Evolutionary conservation across 208 protist species (phyloP), one percentile per base, ranked within the genome.

Genomic region (Acanthamoeba divionensis): DNA sequence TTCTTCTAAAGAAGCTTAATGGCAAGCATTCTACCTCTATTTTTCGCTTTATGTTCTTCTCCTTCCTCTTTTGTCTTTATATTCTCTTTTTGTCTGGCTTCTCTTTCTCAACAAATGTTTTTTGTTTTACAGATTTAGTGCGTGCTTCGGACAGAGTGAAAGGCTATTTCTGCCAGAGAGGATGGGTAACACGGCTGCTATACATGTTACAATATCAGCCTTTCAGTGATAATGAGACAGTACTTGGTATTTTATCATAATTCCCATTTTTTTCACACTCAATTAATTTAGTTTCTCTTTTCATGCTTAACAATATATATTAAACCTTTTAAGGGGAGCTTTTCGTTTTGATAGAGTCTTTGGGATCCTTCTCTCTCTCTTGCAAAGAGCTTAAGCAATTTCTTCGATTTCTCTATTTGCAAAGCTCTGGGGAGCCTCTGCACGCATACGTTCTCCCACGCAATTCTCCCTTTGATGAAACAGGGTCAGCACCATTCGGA

Each of bases 351-450:
- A 82, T 82, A 52, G 71, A 82, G 47, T 82, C 71, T 31, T 52
- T 82, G 31, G 71, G 71, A 45, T 82, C 71, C 71, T 82, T 82
- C 71, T 82, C 71, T 24, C 71, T 82, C 9, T 82, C 71, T 26
- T 57, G 48, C 15, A 82, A 82, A 52, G 71, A 82, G 47, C 71
- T 82, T 12, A 82, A 82, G 47, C 71, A 82, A 52, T 52, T 82
- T 10, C 71, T 82, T 5, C 71, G 71, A 24, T 82, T 82, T 36
- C 71, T 82, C 71, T 82, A 82, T 36, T 45, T 45, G 48, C 71
- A 82, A 12, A 57, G 48, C 21, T 29, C 45, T 5, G 24, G 31
- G 15, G 47, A 77, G 7, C 18, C 29, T 9, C 41, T 54, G 13
- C 41, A 75, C 26, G 15, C n/a, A n/a, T n/a, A n/a, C n/a, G n/a